A percentile compares a stretch with the other conserved stretches of the same genome.
phyloP scores from a whole-genome alignment of 495 filamentous ascomycete genomes.

The Thozetella sp. region DNA sequence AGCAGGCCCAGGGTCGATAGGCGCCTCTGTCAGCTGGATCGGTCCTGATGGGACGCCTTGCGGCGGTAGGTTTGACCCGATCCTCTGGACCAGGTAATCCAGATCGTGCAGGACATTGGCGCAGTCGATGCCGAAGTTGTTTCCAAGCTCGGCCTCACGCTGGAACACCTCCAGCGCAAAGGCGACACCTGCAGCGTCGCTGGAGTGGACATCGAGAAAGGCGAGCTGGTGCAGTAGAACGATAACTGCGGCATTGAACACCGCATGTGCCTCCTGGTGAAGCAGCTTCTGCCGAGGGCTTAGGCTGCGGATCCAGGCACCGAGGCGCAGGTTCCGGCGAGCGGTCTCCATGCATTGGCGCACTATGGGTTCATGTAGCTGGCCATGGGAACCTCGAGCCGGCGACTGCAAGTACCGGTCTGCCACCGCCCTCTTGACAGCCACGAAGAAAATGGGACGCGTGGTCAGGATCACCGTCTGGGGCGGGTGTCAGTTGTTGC shows the following conservation, averaged over 20 bases:
- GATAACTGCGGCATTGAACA: slow-evolving; percentile 45
- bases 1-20: no score
- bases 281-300: slow-evolving; percentile 24
- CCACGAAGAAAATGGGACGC: slow-evolving; percentile 37
- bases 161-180: slow-evolving; percentile 28
- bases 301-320: slow-evolving; percentile 18
- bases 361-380: slow-evolving; percentile 20
- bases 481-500: background rate
- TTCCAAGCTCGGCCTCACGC: slow-evolving; percentile 20
- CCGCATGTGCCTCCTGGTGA: slow-evolving; percentile 35
- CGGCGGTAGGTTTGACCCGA: no score
- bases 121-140: slow-evolving; percentile 27
- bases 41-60: no score
- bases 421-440: slow-evolving; percentile 34
- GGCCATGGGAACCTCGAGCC: no score
- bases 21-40: no score
- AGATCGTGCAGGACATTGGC: slow-evolving; percentile 22
- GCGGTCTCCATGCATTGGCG: slow-evolving; percentile 29
- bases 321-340: slow-evolving; percentile 31
- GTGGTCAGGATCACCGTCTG: slow-evolving; percentile 37
- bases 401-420: slow-evolving; percentile 14
- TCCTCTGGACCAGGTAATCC: slow-evolving; percentile 12
- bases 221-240: slow-evolving; percentile 37
- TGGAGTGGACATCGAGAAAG: slow-evolving; percentile 21
- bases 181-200: slow-evolving; percentile 18